Evolutionary conservation across 176 grass and related monocot species (phyloP).

Genomic region (Oryza punctata): DNA sequence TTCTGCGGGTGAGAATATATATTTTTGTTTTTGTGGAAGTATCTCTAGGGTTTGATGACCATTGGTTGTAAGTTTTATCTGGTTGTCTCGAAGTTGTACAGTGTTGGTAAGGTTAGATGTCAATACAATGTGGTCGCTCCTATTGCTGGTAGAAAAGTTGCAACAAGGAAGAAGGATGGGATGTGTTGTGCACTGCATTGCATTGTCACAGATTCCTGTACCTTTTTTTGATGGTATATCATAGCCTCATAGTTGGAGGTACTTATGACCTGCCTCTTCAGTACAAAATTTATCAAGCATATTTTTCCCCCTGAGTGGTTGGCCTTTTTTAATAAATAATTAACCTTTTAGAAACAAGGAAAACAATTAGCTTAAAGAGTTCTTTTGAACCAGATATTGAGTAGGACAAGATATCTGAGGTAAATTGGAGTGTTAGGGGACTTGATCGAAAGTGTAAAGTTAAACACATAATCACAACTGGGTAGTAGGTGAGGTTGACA

Average conservation of each 20-base stretch:
- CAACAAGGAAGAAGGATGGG: conserved; percentile 14
- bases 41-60: conserved; percentile 12
- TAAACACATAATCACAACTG: neutral
- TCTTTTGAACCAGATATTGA: neutral
- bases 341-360: conserved; percentile 3
- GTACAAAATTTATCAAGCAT: neutral
- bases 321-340: neutral
- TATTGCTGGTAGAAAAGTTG: neutral
- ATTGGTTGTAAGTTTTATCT: neutral
- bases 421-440: neutral
- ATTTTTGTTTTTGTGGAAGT: neutral
- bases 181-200: neutral
- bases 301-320: neutral
- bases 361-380: neutral
- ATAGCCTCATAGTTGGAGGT: neutral
- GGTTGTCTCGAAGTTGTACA: neutral
- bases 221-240: neutral
- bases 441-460: neutral
- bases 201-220: neutral
- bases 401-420: neutral
- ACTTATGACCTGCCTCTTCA: neutral
- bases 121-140: neutral
- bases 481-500: neutral
- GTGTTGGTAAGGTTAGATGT: neutral
- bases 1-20: neutral